Evolutionary conservation across 805 yeast genomes (phyloP), one percentile per base, ranked within the genome.

Genomic region (Wickerhamomyces subpelliculosus): DNA sequence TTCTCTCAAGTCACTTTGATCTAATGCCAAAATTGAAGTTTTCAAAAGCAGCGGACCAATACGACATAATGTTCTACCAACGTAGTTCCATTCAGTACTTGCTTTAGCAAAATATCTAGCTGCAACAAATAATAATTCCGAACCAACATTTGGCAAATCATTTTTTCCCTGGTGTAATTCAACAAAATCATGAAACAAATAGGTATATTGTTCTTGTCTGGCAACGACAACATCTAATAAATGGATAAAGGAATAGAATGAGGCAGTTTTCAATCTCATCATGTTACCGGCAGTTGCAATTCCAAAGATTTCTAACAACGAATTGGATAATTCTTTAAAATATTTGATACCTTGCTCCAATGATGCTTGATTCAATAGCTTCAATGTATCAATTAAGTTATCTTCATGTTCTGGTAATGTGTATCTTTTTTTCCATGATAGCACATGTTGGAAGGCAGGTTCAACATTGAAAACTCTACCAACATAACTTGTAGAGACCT

Each of bases 381-480:
- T 62, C 47, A 83, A 60, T 4, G 73, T 57, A 14, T 64, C 65
- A 21, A 73, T 56, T 33, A 80, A 65, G 34, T 69, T 72, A 3
- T 57, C 57, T 41, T 68, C 72, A 48, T 69, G 69, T 20, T 58
- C 58, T 25, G 60, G 60, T n/a, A 58, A 34, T 7, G 54, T 36
- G 30, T 50, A 55, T 17, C 68, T 56, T 27, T 66, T 55, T 41
- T 65, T 73, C 73, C 80, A 76, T 42, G 70, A 68, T 45, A 79
- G 54, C 34, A 85, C 60, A 24, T 69, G 67, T 30, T 72, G 75
- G 41, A 81, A 65, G 4, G 79, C 60, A 6, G 61, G 36, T 41
- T 80, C 86, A 16, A 76, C 60, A 49, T 84, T 83, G 60, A 65
- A 82, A 13, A 64, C 56, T 46, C 72, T 80, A 20, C 96, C 95